A percentile compares a stretch with the other conserved stretches of the same genome.
These are phyloP conservation scores for Chaetothyriales sp. DNA, from an alignment of 2,329 filamentous ascomycete species.

Conservation along the genomic window DNA sequence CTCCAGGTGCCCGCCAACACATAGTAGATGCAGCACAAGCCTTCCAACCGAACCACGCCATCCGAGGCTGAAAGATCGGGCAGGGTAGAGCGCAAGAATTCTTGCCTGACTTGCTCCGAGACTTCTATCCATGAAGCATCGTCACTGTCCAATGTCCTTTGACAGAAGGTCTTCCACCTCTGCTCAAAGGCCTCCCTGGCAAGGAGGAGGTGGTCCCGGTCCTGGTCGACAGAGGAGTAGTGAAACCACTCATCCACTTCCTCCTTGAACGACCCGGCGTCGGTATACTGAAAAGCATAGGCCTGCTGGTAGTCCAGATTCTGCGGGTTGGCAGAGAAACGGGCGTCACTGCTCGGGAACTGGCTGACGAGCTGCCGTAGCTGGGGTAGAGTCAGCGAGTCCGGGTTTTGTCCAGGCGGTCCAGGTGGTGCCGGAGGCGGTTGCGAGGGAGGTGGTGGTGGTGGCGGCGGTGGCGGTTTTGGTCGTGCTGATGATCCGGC, in stretches of 20 bases:
- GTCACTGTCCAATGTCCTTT: constrained; percentile 25
- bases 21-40: constrained; percentile 33
- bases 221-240: constrained; percentile 57
- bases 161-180: constrained; percentile 49
- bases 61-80: constrained; percentile 25
- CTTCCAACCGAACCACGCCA: constrained; percentile 28
- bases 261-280: constrained; percentile 59
- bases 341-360: constrained; percentile 47
- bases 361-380: constrained; percentile 59
- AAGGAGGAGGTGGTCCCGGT: constrained; percentile 62
- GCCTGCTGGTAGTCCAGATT: constrained; percentile 33
- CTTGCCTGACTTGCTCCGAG: constrained; percentile 34
- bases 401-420: constrained; percentile 30
- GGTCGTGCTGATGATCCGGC: constrained; percentile 7
- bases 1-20: constrained; percentile 56
- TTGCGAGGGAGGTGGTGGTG: constrained; percentile 30
- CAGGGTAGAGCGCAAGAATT: constrained; percentile 27
- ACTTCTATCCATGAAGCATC: constrained; percentile 51
- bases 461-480: constrained; percentile 15
- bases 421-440: constrained; percentile 29
- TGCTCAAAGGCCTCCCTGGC: constrained; percentile 64
- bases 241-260: constrained; percentile 97
- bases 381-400: constrained; percentile 63
- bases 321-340: background rate
- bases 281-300: constrained; percentile 75